Evolutionary conservation across 2,329 filamentous ascomycete genomes (phyloP), one percentile per base, ranked within the genome.

Genomic region (Pseudogymnoascus sp.): DNA sequence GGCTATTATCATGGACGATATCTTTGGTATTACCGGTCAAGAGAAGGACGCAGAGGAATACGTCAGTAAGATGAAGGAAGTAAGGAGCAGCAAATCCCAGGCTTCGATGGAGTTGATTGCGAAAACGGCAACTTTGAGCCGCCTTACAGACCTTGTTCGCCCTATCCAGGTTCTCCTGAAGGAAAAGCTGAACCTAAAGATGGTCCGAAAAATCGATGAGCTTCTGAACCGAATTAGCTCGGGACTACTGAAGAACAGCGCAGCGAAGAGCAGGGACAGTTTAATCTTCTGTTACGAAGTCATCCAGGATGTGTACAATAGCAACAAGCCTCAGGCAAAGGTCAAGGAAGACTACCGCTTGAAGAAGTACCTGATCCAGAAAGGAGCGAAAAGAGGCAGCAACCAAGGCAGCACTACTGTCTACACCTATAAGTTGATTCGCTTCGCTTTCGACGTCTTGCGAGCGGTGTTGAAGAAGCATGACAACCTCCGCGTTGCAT

Each of bases 21-120:
- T 96, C 11, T 99, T 99, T 72, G 96, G 96, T 31, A 85, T 86
- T 5, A 89, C 89, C 36, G 95, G 95, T 1, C 90, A 96, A 76
- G 93, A 99, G 73, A 99, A 99, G 76, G 95, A 99, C 70, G 93
- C 93, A 0, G 92, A 97, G 70, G 95, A 93, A 62, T 99, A 99
- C 74, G 88, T 89, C 63, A 96, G 87, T 73, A 90, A 93, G 75
- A 97, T 96, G 88, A 96, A 96, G 75, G 95, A 99, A 77, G 88
- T 99, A 64, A 97, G 96, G 79, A 95, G 90, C 75, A 97, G 90
- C 80, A 99, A 97, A 80, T 97, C 93, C 73, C 96, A 93, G 71
- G 96, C 99, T 73, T 96, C 95, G 0, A 96, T 97, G 87, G 93
- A 97, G 74, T 80, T 97, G 14, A 82, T 97, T 67, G 89, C 95